Base-by-base conservation (phyloP, 148 eudicot species). In the Chenopodium berlandieri region DNA sequence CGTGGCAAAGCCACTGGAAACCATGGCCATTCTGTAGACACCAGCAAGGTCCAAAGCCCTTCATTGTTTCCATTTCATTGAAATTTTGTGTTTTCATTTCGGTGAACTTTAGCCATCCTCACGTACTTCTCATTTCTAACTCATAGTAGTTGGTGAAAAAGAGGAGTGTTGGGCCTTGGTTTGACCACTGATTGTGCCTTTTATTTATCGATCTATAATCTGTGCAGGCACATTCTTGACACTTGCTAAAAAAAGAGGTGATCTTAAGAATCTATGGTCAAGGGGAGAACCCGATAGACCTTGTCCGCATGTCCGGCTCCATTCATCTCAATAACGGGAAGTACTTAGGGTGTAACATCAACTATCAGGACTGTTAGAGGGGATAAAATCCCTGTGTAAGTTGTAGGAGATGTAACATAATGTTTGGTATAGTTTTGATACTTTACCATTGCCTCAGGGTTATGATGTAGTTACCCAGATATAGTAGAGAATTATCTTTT, bases 281-380 rank as follows among this genome's bases (percentile, higher is more conserved):
- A 86, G 87, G 83, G 99, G 99, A 73, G 91, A 89, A 82, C 98
- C 99, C 6, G 88, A 90, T 63, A 88, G 98, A 78, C 88, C 88
- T 40, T 96, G 99, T 74, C 94, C 98, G 3, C 99, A 96, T 67
- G 82, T 88, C 48, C 92, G 87, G 6, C 94, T 83, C 23, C 88
- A 87, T 77, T 83, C 85, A 58, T 81, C 87, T 4, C 75, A 84
- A 46, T 86, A 71, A 85, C 75, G 31, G 54, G 67, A 20, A 62
- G 63, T 76, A 48, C 30, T 50, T 74, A 71, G 65, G 77, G 27
- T 76, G 58, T 80, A 80, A 80, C 83, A 47, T 81, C 84, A 66
- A 73, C 78, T 85, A 22, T 81, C 79, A 73, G 81, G 69, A 73
- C n/a, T 77, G 46, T 72, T 64, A 73, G 81, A 47, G 63, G 69